Conservation (phyloP, 2,329 filamentous ascomycete species). For the Neofusicoccum cordaticola region DNA sequence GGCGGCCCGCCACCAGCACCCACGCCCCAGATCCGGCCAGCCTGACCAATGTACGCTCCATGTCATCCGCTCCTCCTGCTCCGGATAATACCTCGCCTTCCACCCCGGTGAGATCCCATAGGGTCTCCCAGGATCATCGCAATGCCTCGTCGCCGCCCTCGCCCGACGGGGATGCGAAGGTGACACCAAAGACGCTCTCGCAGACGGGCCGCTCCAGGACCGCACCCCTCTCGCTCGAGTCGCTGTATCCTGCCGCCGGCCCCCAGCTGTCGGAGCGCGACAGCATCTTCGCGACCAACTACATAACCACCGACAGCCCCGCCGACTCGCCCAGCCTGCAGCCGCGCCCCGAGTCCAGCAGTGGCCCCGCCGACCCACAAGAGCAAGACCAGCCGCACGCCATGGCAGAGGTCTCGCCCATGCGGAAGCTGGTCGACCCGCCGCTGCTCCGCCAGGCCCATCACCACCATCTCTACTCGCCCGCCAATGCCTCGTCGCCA, state of each 20-base stretch:
- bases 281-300: conserved; percentile 63
- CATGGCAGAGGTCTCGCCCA: conserved; percentile 30
- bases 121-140: conserved; percentile 24
- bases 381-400: conserved; percentile 26
- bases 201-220: conserved; percentile 39
- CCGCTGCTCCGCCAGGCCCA: conserved; percentile 32
- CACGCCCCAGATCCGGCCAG: conserved; percentile 27
- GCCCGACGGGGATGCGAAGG: conserved; percentile 21
- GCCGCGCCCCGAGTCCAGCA: conserved; percentile 31
- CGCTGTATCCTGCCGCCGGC: conserved; percentile 36
- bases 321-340: conserved; percentile 34
- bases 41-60: conserved; percentile 44
- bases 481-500: conserved; percentile 17
- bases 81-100: conserved; percentile 39
- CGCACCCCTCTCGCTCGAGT: conserved; percentile 32
- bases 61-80: conserved; percentile 39
- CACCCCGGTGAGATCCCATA: conserved; percentile 39
- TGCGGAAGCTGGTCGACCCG: conserved; percentile 33
- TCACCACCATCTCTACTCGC: conserved; percentile 26
- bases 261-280: conserved; percentile 61
- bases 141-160: conserved; percentile 21
- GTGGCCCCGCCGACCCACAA: conserved; percentile 22
- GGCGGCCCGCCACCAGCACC: conserved; percentile 30
- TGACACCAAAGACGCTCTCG: conserved; percentile 35
- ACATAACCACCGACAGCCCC: conserved; percentile 52